Evolutionary conservation across 83 land plant genomes (phyloP).

Genomic region (Thuja plicata): DNA sequence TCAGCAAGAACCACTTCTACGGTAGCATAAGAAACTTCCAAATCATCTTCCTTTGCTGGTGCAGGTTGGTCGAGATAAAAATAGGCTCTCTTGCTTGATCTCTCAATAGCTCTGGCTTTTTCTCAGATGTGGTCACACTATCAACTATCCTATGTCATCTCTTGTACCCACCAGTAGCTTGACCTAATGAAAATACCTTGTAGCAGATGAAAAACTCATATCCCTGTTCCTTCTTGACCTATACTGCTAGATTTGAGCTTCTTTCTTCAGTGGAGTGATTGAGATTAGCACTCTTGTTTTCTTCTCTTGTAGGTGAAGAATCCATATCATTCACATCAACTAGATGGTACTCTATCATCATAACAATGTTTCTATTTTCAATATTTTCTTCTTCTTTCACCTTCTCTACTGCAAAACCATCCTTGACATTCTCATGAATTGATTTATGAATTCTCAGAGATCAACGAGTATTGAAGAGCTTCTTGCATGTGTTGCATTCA

Average conservation of each 20-base stretch:
- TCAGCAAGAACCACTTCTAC: background rate
- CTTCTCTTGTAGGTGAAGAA: background rate
- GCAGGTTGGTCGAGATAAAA: constrained; percentile 33
- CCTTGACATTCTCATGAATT: constrained; percentile 43
- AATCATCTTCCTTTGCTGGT: constrained; percentile 14
- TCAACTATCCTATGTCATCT: constrained; percentile 23
- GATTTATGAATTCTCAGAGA: constrained; percentile 61
- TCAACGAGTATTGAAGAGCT: constrained; percentile 44
- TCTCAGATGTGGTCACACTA: background rate
- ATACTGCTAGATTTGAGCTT: background rate
- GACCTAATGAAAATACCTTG: constrained; percentile 30
- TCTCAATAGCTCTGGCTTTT: background rate
- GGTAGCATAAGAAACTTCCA: background rate
- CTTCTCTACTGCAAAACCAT: background rate
- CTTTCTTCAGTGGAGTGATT: background rate
- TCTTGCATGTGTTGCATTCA: constrained; percentile 49
- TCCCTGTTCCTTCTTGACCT: background rate
- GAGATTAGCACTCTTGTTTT: background rate
- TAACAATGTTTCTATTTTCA: background rate
- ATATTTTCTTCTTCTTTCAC: background rate
- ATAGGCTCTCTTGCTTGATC: background rate
- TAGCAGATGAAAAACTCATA: constrained; percentile 19
- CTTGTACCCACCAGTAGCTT: constrained; percentile 37
- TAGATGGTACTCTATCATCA: background rate
- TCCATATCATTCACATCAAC: background rate